A percentile compares a stretch with the other conserved stretches of the same genome.
Conservation (phyloP, 768 basidiomycete genomes). For the Leccinellum albellum region DNA sequence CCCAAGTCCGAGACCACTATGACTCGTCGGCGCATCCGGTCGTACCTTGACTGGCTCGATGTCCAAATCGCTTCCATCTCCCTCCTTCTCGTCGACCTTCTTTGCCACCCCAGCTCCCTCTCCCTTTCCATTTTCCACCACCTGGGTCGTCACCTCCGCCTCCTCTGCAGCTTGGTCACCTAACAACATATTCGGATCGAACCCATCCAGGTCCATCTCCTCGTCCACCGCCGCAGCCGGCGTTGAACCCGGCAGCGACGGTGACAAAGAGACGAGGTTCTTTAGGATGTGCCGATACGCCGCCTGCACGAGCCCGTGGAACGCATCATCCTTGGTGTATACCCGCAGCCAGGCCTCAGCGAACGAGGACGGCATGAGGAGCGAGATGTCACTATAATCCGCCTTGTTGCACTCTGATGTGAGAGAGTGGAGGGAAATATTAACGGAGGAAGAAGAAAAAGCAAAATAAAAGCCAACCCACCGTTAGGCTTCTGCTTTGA, state of each 20-base stretch:
- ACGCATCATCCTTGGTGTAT: conserved; percentile 60
- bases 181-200: conserved; percentile 7
- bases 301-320: conserved; percentile 60
- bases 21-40: background rate
- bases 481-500: conserved; percentile 59
- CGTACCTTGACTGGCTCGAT: conserved; percentile 27
- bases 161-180: background rate
- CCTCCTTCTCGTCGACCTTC: background rate
- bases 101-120: background rate
- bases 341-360: conserved; percentile 67
- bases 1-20: background rate
- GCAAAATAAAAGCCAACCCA: conserved; percentile 29
- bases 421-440: background rate
- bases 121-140: background rate
- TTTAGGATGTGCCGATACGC: conserved; percentile 53
- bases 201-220: conserved; percentile 11
- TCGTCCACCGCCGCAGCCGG: background rate
- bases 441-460: background rate
- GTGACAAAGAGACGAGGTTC: conserved; percentile 10
- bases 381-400: conserved; percentile 56
- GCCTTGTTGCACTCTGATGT: conserved; percentile 43
- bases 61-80: conserved; percentile 7
- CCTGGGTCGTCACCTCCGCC: background rate
- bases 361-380: conserved; percentile 59
- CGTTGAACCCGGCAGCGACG: background rate